A percentile compares a stretch with the other conserved stretches of the same genome.
phyloP scores from a whole-genome alignment of 2,329 filamentous ascomycete genomes.

The Apiospora malaysiana region DNA sequence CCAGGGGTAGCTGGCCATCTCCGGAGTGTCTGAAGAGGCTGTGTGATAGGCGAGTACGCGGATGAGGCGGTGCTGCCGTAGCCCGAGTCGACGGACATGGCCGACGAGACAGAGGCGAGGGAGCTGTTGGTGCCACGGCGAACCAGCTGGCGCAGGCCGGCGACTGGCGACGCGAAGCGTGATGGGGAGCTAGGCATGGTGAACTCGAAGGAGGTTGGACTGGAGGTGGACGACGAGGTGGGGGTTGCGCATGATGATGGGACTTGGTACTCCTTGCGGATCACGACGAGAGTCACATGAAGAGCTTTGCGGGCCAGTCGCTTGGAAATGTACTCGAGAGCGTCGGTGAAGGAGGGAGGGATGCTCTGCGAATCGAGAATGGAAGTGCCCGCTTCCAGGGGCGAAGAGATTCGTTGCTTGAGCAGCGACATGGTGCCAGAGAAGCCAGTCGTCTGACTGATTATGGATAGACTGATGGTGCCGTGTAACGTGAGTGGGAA shows the following conservation, averaged over 20 bases:
- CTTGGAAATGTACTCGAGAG: conserved; percentile 64
- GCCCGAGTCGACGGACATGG: conserved; percentile 30
- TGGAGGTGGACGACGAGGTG: conserved; percentile 29
- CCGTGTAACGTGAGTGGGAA: background rate
- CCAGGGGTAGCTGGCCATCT: conserved; percentile 44
- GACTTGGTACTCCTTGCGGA: conserved; percentile 62
- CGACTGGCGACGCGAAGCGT: conserved; percentile 40
- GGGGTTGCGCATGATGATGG: conserved; percentile 44
- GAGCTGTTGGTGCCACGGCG: conserved; percentile 44
- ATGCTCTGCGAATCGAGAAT: conserved; percentile 63
- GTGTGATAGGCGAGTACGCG: conserved; percentile 35
- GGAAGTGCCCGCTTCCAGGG: conserved; percentile 66
- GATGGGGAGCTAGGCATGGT: conserved; percentile 36
- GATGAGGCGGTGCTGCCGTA: conserved; percentile 34
- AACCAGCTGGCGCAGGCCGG: conserved; percentile 47
- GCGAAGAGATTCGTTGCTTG: conserved; percentile 65
- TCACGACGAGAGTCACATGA: conserved; percentile 63
- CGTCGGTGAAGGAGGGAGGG: conserved; percentile 58
- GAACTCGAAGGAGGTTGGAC: conserved; percentile 35
- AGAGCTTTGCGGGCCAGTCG: conserved; percentile 61
- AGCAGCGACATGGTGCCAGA: conserved; percentile 43
- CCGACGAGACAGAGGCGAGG: conserved; percentile 27
- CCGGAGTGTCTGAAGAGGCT: conserved; percentile 32
- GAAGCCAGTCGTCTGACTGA: conserved; percentile 4
- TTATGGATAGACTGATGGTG: background rate